Base-by-base conservation (phyloP, 1,139 yeast species). In the Saccharomyces hybrid region DNA sequence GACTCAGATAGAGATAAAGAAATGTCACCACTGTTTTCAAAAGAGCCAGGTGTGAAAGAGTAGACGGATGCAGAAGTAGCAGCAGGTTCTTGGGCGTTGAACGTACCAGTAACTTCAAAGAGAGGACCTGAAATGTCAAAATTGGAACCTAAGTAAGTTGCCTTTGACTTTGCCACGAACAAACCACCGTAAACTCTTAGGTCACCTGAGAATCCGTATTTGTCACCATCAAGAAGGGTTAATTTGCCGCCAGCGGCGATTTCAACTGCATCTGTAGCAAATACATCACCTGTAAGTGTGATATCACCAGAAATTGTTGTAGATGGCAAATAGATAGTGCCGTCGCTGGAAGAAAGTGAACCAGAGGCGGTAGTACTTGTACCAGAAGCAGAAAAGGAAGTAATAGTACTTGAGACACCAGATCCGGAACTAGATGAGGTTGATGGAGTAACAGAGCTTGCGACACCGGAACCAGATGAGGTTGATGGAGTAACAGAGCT, bases 271-370 rank as follows among this genome's bases (percentile, higher is more conserved):
- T 19, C 23, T 19, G 44, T 46, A 3, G 52, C 52, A 50, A 46
- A 13, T 9, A 50, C 41, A 11, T 50, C 16, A 46, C 52, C 52
- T 13, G 31, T 46, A 14, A 50, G 5, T 7, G 52, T 50, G 7
- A 28, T 8, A 28, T 46, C 46, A 8, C 29, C 49, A 23, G 46
- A 23, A 31, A 50, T 16, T 29, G 32, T 29, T 11, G 32, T 29
- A 5, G 32, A 29, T 29, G 32, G 32, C n/a, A 29, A 29, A 5
- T 29, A 29, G 2, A 29, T 13, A 29, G 32, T 29, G 11, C 32
- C 32, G n/a, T 29, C 32, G 8, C n/a, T 29, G 5, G 32, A 29
- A 29, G 32, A 29, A 29, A 29, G 32, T 1, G 32, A 29, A 5
- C 1, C 32, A 13, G 32, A 11, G 13, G 13, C 32, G 2, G 32